A percentile compares a stretch with the other conserved stretches of the same genome.
phyloP scores from a whole-genome alignment of 2,329 filamentous ascomycete species.

The Trichoderma asperellum region DNA sequence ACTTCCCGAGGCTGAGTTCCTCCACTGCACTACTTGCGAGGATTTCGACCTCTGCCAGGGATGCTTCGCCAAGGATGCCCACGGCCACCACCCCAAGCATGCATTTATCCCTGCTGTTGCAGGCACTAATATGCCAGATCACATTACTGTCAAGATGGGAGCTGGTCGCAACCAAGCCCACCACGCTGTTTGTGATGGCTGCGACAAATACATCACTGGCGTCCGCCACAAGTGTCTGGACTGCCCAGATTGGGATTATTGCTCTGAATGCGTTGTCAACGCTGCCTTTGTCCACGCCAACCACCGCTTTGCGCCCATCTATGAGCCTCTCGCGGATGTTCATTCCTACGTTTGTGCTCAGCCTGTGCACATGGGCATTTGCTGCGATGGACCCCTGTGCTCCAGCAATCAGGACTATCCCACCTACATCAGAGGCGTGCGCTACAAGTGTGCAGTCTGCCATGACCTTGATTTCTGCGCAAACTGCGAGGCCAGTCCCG shows the following conservation, averaged over 20 bases:
- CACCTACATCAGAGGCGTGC: slow-evolving; percentile 81
- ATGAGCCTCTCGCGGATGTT: slow-evolving; percentile 62
- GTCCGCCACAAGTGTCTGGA: slow-evolving; percentile 95
- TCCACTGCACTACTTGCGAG: slow-evolving; percentile 82
- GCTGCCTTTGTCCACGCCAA: slow-evolving; percentile 72
- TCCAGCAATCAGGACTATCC: slow-evolving; percentile 55
- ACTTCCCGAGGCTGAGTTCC: slow-evolving; percentile 75
- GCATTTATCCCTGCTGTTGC: slow-evolving; percentile 71
- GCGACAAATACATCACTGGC: slow-evolving; percentile 82
- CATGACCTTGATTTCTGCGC: slow-evolving; percentile 94
- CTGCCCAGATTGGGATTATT: slow-evolving; percentile 98
- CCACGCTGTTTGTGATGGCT: slow-evolving; percentile 91
- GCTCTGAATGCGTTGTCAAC: slow-evolving; percentile 71
- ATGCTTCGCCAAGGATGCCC: slow-evolving; percentile 75
- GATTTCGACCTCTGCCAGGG: slow-evolving; percentile 90
- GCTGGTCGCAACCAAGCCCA: slow-evolving; percentile 82
- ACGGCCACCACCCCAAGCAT: slow-evolving; percentile 91
- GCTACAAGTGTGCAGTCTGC: slow-evolving; percentile 98
- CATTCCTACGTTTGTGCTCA: slow-evolving; percentile 32
- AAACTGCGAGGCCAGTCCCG: slow-evolving; percentile 85
- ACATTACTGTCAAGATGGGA: slow-evolving; percentile 69
- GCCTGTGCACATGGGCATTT: slow-evolving; percentile 78
- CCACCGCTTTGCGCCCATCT: slow-evolving; percentile 89
- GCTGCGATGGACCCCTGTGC: slow-evolving; percentile 93
- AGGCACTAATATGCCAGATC: slow-evolving; percentile 62